Conservation (phyloP, 805 yeast species). For the Saturnispora galanensis region DNA sequence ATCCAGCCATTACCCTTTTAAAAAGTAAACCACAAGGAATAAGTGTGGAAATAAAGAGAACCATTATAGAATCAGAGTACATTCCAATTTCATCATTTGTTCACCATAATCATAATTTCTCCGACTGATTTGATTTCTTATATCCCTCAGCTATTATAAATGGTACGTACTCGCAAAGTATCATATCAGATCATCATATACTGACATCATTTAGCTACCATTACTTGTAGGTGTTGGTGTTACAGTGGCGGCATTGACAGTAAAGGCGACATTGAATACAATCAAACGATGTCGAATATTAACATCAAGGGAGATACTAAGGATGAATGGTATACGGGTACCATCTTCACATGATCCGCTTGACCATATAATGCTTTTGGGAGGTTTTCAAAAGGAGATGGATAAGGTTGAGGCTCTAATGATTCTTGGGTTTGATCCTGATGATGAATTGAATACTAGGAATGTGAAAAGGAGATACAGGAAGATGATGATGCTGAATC, state of each 20-base stretch:
- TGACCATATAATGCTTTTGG: constrained; percentile 29
- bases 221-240: constrained; percentile 46
- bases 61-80: no score
- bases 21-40: no score
- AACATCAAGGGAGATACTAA: constrained; percentile 30
- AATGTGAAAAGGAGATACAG: constrained; percentile 65
- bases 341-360: neutral
- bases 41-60: no score
- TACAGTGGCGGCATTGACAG: constrained; percentile 41
- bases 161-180: neutral
- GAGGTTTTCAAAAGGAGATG: constrained; percentile 59
- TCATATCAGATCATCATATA: no score
- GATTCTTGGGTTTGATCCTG: constrained; percentile 51
- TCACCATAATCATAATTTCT: no score
- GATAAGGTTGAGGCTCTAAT: constrained; percentile 61
- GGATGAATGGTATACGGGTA: constrained; percentile 28
- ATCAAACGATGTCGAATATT: constrained; percentile 23
- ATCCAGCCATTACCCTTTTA: no score
- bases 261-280: constrained; percentile 30
- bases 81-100: no score
- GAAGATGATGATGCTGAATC: constrained; percentile 68
- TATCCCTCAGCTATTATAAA: neutral
- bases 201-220: constrained; percentile 30
- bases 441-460: constrained; percentile 36
- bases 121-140: neutral